phyloP scores from a whole-genome alignment of 257 asterid species.

The Vinca minor region DNA sequence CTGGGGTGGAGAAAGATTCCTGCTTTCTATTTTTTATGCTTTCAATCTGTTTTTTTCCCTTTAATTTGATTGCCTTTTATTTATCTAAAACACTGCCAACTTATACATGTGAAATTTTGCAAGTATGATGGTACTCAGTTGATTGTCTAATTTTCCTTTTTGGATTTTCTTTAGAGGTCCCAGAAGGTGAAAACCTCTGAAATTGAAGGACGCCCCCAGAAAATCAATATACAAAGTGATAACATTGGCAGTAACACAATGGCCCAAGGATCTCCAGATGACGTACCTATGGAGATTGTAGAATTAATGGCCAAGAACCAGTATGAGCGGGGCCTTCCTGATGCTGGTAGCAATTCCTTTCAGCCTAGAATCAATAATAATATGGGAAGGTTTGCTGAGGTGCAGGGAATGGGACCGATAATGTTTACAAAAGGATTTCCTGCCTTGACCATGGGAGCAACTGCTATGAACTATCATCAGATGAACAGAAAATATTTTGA shows the following conservation, averaged over 20 bases:
- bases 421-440: conserved; percentile 10
- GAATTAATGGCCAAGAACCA: conserved; percentile 65
- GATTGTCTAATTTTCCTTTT: background rate
- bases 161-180: conserved; percentile 10
- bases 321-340: conserved; percentile 50
- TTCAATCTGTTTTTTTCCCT: no score
- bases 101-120: background rate
- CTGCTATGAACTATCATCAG: conserved; percentile 13
- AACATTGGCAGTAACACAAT: conserved; percentile 23
- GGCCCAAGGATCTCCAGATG: conserved; percentile 46
- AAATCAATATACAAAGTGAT: conserved; percentile 15
- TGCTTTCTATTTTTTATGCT: background rate
- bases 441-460: conserved; percentile 20
- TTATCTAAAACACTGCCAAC: background rate
- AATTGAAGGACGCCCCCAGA: conserved; percentile 7
- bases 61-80: background rate
- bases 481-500: conserved; percentile 16
- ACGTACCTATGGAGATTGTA: conserved; percentile 80
- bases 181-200: conserved; percentile 12
- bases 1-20: background rate
- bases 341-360: conserved; percentile 19
- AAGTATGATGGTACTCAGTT: background rate
- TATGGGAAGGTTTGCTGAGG: conserved; percentile 20
- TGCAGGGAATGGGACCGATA: conserved; percentile 18
- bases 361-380: conserved; percentile 20